Percentiles rank a stretch among this genome's conserved stretches.
phyloP scores from a whole-genome alignment of 192 early-diverging fungal species.

The Thoreauomyces humboldtii region DNA sequence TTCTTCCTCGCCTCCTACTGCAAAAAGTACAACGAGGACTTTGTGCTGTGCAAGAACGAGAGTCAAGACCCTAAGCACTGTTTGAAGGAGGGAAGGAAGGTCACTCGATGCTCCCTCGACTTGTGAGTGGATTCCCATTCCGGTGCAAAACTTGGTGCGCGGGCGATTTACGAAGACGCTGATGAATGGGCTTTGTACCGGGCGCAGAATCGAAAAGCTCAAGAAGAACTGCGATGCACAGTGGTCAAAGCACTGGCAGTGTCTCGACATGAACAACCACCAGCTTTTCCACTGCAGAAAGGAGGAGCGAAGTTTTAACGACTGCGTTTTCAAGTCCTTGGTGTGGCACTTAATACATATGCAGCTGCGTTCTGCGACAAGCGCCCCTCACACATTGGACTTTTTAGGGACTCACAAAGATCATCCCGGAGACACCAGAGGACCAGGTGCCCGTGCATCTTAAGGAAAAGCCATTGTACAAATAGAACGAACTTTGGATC shows the following conservation, averaged over 20 bases:
- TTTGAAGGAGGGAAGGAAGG: constrained; percentile 89
- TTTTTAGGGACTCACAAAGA: constrained; percentile 50
- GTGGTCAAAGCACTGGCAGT: constrained; percentile 88
- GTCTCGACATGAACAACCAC: constrained; percentile 91
- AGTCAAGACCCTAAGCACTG: constrained; percentile 87
- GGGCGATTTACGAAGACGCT: too few relatives aligned
- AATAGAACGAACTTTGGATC: too few relatives aligned
- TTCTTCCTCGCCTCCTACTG: constrained; percentile 84
- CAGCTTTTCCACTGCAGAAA: constrained; percentile 74
- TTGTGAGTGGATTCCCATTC: too few relatives aligned
- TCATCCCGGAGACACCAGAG: constrained; percentile 57
- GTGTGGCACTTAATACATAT: constrained; percentile 48
- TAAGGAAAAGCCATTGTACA: constrained; percentile 48
- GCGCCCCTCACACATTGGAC: too few relatives aligned
- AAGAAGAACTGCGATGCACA: constrained; percentile 84
- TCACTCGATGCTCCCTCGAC: constrained; percentile 91
- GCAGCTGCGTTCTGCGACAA: too few relatives aligned
- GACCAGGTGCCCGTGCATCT: constrained; percentile 53
- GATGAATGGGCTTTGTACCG: too few relatives aligned
- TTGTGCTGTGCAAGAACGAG: constrained; percentile 94
- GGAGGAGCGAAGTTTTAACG: constrained; percentile 77
- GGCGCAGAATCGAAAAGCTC: constrained; percentile 80
- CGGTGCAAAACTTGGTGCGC: too few relatives aligned
- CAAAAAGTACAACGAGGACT: constrained; percentile 93
- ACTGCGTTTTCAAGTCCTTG: constrained; percentile 85